Evolutionary conservation across 768 basidiomycete genomes (phyloP).

Genomic region (Phaeotremella skinneri): DNA sequence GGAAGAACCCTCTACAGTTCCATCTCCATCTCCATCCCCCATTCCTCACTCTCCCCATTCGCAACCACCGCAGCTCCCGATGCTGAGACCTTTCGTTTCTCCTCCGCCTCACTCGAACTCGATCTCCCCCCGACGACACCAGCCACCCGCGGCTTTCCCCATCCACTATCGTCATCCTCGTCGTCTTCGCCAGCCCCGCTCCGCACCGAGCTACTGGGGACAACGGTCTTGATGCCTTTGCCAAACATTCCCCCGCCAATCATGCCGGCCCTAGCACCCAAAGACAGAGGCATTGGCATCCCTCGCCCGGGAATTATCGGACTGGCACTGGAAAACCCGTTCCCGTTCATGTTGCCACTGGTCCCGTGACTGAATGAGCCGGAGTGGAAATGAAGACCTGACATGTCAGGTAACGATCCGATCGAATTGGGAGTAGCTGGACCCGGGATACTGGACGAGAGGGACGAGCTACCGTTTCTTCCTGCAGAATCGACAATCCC

Average conservation of each 20-base stretch:
- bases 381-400: slow-evolving; percentile 28
- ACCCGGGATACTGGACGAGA: slow-evolving; percentile 13
- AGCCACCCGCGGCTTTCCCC: background rate
- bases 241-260: slow-evolving; percentile 45
- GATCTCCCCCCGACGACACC: background rate
- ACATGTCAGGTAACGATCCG: slow-evolving; percentile 33
- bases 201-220: slow-evolving; percentile 33
- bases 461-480: slow-evolving; percentile 8
- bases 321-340: slow-evolving; percentile 9
- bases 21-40: slow-evolving; percentile 44
- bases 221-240: slow-evolving; percentile 28
- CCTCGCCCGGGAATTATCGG: slow-evolving; percentile 27
- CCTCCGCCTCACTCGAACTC: slow-evolving; percentile 18
- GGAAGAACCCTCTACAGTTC: slow-evolving; percentile 24
- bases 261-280: slow-evolving; percentile 23
- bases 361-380: slow-evolving; percentile 6
- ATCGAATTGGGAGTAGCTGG: slow-evolving; percentile 31
- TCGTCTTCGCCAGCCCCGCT: slow-evolving; percentile 36
- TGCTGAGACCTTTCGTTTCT: slow-evolving; percentile 8
- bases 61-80: no score
- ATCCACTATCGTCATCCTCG: slow-evolving; percentile 22
- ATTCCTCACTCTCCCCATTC: slow-evolving; percentile 29
- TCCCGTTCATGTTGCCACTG: no score
- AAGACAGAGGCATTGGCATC: slow-evolving; percentile 17
- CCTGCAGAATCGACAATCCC: background rate